Evolutionary conservation across 1,284 basidiomycete species (phyloP).

Genomic region (Tetrapyrgos nigripes): DNA sequence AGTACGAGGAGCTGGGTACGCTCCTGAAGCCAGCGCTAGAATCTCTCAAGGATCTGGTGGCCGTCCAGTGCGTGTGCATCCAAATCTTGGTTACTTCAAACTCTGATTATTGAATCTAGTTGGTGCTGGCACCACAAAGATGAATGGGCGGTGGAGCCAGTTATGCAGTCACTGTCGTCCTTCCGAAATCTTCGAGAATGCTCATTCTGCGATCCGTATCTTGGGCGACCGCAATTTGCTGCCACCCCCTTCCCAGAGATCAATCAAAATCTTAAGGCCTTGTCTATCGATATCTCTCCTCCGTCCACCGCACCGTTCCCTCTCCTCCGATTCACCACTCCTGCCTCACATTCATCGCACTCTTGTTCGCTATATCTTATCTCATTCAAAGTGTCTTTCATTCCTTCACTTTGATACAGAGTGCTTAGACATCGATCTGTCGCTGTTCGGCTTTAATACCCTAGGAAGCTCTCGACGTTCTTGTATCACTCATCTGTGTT

Average conservation of each 20-base stretch:
- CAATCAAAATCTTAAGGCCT: too few relatives aligned
- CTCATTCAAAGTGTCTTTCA: not conserved
- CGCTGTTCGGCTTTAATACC: too few relatives aligned
- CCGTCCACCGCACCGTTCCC: too few relatives aligned
- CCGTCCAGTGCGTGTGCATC: not conserved
- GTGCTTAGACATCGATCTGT: too few relatives aligned
- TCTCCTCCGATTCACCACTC: not conserved
- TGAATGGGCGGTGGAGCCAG: not conserved
- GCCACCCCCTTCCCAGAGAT: too few relatives aligned
- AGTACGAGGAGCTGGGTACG: not conserved
- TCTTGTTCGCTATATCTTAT: not conserved
- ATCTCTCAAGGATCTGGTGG: not conserved
- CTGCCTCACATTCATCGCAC: not conserved
- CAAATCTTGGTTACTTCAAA: not conserved
- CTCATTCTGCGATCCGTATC: not conserved
- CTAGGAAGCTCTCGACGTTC: too few relatives aligned
- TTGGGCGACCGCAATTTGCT: not conserved
- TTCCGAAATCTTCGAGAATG: not conserved
- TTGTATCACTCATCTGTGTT: too few relatives aligned
- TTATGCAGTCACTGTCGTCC: not conserved
- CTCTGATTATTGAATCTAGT: not conserved
- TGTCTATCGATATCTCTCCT: not conserved
- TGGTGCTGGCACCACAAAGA: constrained; percentile 3
- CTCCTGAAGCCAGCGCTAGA: constrained; percentile 1
- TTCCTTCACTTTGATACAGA: too few relatives aligned